Base-by-base conservation (phyloP, 768 basidiomycete species). In the Porphyrellus cyaneotinctus region DNA sequence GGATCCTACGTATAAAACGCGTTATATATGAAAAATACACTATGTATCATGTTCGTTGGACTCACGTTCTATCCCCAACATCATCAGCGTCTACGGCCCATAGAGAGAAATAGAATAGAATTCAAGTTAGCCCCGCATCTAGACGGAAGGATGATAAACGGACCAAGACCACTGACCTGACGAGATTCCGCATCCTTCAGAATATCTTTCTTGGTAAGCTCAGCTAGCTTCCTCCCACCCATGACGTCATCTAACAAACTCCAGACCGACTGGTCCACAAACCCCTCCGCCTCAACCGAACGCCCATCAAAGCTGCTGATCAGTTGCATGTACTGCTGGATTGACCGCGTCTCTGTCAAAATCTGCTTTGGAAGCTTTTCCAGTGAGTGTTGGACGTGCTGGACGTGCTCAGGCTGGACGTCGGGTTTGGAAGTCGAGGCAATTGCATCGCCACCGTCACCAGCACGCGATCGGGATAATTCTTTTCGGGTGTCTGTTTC, bases 31-130 rank as follows among this genome's bases (percentile, higher is more conserved):
- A n/a, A n/a, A n/a, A 54, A 37, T 1, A n/a, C 8, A 23, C 18
- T 13, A 23, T 28, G 20, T 20, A 38, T 6, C 26, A 4, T 28
- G 26, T 9, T 3, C 9, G 6, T 38, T 42, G 2, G 2, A 66
- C 75, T 63, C 54, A 78, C 78, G 73, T 63, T 79, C 78, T n/a
- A 80, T 67, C 33, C 72, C 74, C 17, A 80, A 61, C 59, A 73
- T 64, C 57, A 78, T 67, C 22, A 79, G 45, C 2, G 70, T 72
- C 78, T 78, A 43, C 9, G 33, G 10, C 1, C 18, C 30, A 38
- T 20, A 39, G 18, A 37, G 10, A 12, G 22, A n/a, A n/a, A n/a
- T 0, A 32, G 20, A 17, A 26, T 15, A 36, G 32, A 10, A 36
- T 14, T 37, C 36, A 37, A n/a, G 4, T 28, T 28, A n/a, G n/a